Conservation (phyloP, 208 protist species). For the Trypanosoma vivax region DNA sequence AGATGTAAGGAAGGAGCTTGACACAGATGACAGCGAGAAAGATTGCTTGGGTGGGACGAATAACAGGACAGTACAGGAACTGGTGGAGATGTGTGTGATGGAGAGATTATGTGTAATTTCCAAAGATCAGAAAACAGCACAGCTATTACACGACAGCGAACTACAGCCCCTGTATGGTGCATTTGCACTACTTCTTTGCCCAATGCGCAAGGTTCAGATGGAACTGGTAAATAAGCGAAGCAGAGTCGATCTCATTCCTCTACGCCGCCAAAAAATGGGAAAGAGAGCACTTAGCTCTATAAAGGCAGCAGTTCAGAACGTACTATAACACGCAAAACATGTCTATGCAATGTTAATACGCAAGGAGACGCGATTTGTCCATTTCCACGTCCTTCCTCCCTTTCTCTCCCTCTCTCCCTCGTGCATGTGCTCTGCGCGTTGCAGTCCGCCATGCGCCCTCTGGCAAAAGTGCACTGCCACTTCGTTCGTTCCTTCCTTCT, state of each 20-base stretch:
- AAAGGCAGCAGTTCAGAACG: constrained; percentile 21
- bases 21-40: background rate
- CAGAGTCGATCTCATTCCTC: constrained; percentile 2
- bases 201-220: background rate
- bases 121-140: background rate
- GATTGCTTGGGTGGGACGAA: background rate
- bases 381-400: constrained; percentile 1
- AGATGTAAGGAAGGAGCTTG: constrained; percentile 27
- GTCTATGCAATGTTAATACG: too few species aligned
- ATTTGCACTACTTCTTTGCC: constrained; percentile 20
- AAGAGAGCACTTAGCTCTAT: constrained; percentile 20
- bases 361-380: too few species aligned
- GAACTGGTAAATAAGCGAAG: constrained; percentile 1
- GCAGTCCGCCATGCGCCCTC: too few species aligned
- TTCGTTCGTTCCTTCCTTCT: too few species aligned
- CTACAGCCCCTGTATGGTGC: constrained; percentile 53
- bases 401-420: constrained; percentile 3
- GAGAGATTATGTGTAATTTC: background rate
- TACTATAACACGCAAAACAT: constrained; percentile 10
- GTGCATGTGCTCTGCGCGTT: background rate
- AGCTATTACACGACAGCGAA: constrained; percentile 9
- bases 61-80: background rate
- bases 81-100: background rate
- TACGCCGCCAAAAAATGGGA: background rate
- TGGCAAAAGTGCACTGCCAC: too few species aligned